These are phyloP conservation scores for Echeveria elegans DNA, from an alignment of 164 flowering plant genomes.

Conservation along the genomic window DNA sequence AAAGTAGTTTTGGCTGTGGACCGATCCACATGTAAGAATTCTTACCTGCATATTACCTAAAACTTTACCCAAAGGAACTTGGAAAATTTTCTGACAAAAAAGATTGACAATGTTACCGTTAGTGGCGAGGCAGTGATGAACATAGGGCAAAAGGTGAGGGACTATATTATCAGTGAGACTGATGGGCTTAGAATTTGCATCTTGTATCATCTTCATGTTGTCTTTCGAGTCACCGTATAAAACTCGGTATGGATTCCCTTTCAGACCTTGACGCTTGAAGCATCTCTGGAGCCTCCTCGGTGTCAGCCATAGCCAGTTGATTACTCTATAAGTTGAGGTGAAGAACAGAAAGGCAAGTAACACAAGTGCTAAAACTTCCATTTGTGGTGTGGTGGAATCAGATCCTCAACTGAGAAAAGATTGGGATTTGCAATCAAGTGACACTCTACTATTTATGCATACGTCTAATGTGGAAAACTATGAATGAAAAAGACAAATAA, in stretches of 20 bases:
- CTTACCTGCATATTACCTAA: slow-evolving; percentile 25
- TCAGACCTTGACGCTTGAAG: background rate
- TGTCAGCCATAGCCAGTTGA: slow-evolving; percentile 4
- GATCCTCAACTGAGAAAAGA: background rate
- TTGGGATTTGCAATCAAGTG: background rate
- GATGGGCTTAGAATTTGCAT: background rate
- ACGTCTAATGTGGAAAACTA: background rate
- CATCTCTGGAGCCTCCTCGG: background rate
- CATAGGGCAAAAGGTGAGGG: background rate
- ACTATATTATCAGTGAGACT: background rate
- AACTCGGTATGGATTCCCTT: slow-evolving; percentile 4
- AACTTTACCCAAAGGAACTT: background rate
- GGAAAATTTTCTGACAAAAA: background rate
- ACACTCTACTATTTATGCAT: too few relatives aligned
- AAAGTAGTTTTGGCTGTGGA: slow-evolving; percentile 21
- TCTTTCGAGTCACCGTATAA: slow-evolving; percentile 9
- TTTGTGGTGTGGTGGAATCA: background rate
- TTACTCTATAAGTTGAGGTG: background rate
- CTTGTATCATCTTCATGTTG: background rate
- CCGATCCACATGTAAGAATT: slow-evolving; percentile 33
- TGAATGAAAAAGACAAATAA: background rate
- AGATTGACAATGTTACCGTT: background rate
- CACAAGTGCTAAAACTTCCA: background rate
- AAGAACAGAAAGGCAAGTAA: background rate
- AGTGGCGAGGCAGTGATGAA: background rate